Percentiles rank a stretch among this genome's conserved stretches.
These are phyloP conservation scores for Psophocarpus tetragonolobus DNA, from an alignment of 306 rosid genomes.

Conservation along the genomic window DNA sequence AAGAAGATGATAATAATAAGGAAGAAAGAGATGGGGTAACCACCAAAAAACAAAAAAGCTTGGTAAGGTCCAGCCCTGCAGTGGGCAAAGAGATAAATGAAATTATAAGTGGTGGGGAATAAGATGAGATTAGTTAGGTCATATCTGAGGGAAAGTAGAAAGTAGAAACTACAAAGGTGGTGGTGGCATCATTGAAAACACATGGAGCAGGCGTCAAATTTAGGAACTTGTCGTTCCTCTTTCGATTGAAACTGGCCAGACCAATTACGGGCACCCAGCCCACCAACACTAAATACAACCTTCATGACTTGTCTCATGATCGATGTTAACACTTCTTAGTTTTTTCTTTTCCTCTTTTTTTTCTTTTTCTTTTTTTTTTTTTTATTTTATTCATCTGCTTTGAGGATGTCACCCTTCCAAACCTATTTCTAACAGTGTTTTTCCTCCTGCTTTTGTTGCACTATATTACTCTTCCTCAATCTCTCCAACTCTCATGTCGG, in stretches of 20 bases:
- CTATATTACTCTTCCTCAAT: not conserved
- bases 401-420: conserved; percentile 28
- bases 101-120: conserved; percentile 27
- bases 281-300: conserved; percentile 33
- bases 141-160: conserved; percentile 21
- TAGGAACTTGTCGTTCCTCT: conserved; percentile 34
- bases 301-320: conserved; percentile 23
- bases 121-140: not conserved
- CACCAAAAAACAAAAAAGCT: conserved; percentile 22
- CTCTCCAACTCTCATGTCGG: not conserved
- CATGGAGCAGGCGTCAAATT: conserved; percentile 34
- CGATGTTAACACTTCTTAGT: not conserved
- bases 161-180: no score
- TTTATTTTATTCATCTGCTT: not conserved
- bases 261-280: conserved; percentile 23
- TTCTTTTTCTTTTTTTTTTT: not conserved
- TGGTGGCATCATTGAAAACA: conserved; percentile 35
- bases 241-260: conserved; percentile 15
- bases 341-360: no score
- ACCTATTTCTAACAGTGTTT: not conserved
- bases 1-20: conserved; percentile 28
- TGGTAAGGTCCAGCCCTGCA: conserved; percentile 33
- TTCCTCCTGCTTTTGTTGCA: not conserved
- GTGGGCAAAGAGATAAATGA: not conserved
- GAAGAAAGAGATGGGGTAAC: conserved; percentile 39